phyloP scores from a whole-genome alignment of 495 filamentous ascomycete species.

The Trichoderma virens region DNA sequence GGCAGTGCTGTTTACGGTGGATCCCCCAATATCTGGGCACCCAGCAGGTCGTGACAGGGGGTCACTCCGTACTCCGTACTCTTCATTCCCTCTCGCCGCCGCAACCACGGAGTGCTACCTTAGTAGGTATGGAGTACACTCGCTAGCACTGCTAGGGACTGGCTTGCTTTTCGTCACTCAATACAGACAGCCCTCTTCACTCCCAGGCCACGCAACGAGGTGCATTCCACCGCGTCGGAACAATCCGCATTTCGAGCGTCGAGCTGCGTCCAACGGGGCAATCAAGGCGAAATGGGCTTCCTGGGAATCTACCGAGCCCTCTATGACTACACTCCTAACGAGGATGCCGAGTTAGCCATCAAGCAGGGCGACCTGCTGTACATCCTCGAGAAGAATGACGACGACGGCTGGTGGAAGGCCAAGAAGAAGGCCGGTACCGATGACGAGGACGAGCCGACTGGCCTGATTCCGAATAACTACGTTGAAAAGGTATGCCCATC shows the following conservation, averaged over 20 bases:
- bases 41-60: too few relatives aligned
- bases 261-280: not conserved
- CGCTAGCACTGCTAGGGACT: not conserved
- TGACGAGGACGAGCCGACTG: constrained; percentile 90
- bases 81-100: not conserved
- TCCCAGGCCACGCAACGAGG: not conserved
- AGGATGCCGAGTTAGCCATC: constrained; percentile 79
- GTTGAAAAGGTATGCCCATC: constrained; percentile 70
- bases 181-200: not conserved
- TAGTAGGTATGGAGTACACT: not conserved
- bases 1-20: too few relatives aligned
- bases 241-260: not conserved
- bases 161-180: constrained; percentile 1
- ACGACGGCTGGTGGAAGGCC: constrained; percentile 97
- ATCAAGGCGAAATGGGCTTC: constrained; percentile 49
- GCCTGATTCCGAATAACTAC: constrained; percentile 92
- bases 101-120: not conserved
- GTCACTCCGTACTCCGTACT: too few relatives aligned
- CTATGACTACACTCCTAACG: constrained; percentile 90
- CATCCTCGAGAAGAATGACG: constrained; percentile 78
- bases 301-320: constrained; percentile 84
- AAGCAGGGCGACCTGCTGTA: constrained; percentile 87
- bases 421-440: constrained; percentile 92
- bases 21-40: too few relatives aligned
- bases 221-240: constrained; percentile 1